phyloP scores from a whole-genome alignment of 2,329 filamentous ascomycete genomes.

The Microdochium paspali region DNA sequence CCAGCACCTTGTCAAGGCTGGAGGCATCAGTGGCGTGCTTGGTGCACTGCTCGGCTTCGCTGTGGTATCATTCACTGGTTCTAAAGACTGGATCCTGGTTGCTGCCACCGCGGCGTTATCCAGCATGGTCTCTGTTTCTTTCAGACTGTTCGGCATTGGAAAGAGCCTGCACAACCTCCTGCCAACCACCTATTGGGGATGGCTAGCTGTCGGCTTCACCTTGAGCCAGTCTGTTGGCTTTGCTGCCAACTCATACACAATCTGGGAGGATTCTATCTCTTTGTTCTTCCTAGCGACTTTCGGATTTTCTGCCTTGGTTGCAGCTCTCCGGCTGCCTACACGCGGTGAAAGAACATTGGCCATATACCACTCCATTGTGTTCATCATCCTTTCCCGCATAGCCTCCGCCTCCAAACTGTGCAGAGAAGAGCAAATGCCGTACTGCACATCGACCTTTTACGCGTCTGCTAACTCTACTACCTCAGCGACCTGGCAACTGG shows the following conservation, averaged over 20 bases:
- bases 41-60: conserved; percentile 21
- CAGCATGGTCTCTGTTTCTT: conserved; percentile 30
- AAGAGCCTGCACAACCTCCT: conserved; percentile 43
- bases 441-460: conserved; percentile 92
- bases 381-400: conserved; percentile 67
- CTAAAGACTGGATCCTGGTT: conserved; percentile 30
- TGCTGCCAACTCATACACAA: conserved; percentile 95
- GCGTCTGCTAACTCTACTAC: conserved; percentile 86
- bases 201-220: conserved; percentile 72
- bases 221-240: conserved; percentile 87
- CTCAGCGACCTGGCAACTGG: conserved; percentile 81
- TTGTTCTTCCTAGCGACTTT: conserved; percentile 88
- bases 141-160: conserved; percentile 30
- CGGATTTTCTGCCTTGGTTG: conserved; percentile 63
- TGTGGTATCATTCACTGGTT: conserved; percentile 21
- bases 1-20: conserved; percentile 27
- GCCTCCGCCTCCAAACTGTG: conserved; percentile 88
- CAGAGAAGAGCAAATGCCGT: conserved; percentile 97
- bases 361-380: conserved; percentile 76
- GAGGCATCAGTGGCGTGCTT: conserved; percentile 21
- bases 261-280: conserved; percentile 95
- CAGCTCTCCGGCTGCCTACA: conserved; percentile 64
- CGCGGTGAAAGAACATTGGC: conserved; percentile 63
- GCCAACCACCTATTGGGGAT: conserved; percentile 79
- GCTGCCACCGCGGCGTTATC: conserved; percentile 31